Conservation (phyloP, 108 stramenopile species). For the Thalassiosira profunda region DNA sequence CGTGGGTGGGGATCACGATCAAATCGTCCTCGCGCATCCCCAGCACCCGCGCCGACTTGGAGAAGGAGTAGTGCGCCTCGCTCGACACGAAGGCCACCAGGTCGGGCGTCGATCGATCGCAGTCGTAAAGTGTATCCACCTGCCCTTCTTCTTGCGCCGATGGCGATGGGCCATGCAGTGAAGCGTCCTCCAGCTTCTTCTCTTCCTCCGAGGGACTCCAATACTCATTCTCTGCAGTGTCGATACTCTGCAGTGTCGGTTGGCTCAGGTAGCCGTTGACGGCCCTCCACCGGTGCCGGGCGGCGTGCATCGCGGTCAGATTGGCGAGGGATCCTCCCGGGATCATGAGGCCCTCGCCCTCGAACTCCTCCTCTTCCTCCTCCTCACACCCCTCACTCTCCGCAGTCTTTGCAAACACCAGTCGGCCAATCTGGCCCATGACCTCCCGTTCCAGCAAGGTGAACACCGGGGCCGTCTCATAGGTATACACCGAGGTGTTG, state of each 20-base stretch:
- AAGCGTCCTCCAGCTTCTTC: conserved; percentile 16
- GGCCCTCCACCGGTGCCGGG: conserved; percentile 40
- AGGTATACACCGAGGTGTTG: conserved; percentile 48
- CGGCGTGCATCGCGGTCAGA: conserved; percentile 56
- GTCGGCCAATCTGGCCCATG: conserved; percentile 22
- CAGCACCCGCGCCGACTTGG: conserved; percentile 43
- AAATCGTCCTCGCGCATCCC: conserved; percentile 48
- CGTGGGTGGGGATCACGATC: conserved; percentile 40
- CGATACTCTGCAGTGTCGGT: not conserved
- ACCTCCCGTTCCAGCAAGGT: conserved; percentile 51
- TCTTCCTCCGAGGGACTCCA: conserved; percentile 9
- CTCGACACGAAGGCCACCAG: conserved; percentile 60
- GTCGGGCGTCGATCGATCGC: not conserved
- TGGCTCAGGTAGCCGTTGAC: conserved; percentile 15
- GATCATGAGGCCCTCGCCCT: conserved; percentile 52
- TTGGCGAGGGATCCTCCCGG: conserved; percentile 57
- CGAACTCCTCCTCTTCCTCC: conserved; percentile 14
- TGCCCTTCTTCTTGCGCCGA: not conserved
- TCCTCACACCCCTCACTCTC: not conserved
- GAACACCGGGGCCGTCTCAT: conserved; percentile 52
- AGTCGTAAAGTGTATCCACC: not conserved
- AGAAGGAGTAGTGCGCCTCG: conserved; percentile 68
- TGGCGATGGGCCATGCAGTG: not conserved
- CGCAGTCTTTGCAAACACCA: conserved; percentile 20
- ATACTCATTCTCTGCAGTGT: not conserved